Percentiles rank a stretch among this genome's conserved stretches.
Conservation (phyloP, 83 land plant genomes). For the Thuja plicata region DNA sequence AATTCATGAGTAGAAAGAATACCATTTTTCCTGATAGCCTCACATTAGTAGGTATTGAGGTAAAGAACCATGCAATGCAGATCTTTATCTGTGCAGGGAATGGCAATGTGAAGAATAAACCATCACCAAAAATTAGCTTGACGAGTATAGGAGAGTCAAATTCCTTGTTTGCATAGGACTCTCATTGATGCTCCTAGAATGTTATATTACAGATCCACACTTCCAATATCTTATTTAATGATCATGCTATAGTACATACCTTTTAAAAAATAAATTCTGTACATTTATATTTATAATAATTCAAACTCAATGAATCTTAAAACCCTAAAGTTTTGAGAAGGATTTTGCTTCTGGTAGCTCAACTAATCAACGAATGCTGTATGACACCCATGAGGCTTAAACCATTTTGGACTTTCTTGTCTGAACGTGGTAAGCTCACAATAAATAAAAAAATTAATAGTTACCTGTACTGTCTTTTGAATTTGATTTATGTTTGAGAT, state of each 20-base stretch:
- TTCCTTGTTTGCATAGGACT: background rate
- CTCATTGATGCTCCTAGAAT: background rate
- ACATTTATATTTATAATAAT: background rate
- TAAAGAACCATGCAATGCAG: background rate
- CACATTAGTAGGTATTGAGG: background rate
- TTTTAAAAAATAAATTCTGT: background rate
- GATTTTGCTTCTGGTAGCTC: background rate
- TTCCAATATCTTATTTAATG: background rate
- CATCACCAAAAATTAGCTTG: background rate
- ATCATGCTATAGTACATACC: background rate
- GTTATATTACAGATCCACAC: background rate
- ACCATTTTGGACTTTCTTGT: background rate
- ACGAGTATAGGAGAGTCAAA: background rate
- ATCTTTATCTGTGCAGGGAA: background rate
- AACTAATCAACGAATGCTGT: background rate
- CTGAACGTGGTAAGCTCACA: background rate
- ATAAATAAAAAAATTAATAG: background rate
- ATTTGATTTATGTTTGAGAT: background rate
- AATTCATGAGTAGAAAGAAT: background rate
- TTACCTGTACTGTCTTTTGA: background rate
- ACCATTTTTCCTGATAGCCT: background rate
- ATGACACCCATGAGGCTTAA: background rate
- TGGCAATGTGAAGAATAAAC: background rate
- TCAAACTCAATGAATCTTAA: background rate
- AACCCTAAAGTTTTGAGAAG: constrained; percentile 1